Evolutionary conservation across 129 eudicot genomes (phyloP), one percentile per base, ranked within the genome.

Genomic region (Lactuca sativa): DNA sequence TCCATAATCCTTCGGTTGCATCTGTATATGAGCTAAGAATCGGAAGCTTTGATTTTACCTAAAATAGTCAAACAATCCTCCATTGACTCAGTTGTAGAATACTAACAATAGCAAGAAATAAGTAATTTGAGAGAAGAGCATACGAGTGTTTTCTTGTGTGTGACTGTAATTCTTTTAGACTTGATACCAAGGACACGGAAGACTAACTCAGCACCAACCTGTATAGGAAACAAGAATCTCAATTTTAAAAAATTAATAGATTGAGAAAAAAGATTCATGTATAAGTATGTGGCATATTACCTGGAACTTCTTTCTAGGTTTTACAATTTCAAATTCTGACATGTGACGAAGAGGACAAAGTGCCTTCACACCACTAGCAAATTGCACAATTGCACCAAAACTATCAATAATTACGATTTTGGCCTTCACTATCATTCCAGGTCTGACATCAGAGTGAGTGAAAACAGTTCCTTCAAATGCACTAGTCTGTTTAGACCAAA

Each of bases 141-240:
- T 90, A 93, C 98, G 33, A 93, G 98, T 36, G 97, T 87, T 77
- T 89, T 93, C 84, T 93, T 93, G 86, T 89, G 90, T 10, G 98
- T 93, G 52, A 93, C 95, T 18, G 98, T 93, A 72, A 93, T 93
- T 73, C 97, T 86, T 81, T 93, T 93, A 73, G 96, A 93, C 78
- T 93, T 93, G 92, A 95, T 83, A 66, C 98, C 98, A 79, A 93
- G 97, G 55, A 93, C 98, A 33, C 98, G 97, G 55, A 93, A 93
- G 56, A 79, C 83, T 44, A 93, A 70, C 71, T 89, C 92, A 15
- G 78, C 87, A 56, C 97, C 97, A 74, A 89, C 92, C 98, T 93
- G 92, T 62, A 81, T 78, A 70, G 17, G 60, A 12, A 43, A 5
- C 52, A 11, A 47, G 1, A 47, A 47, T 47, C 15, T 47, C 5